These are phyloP conservation scores for Spironucleus salmonicida DNA, from an alignment of 208 protist species.

Conservation along the genomic window DNA sequence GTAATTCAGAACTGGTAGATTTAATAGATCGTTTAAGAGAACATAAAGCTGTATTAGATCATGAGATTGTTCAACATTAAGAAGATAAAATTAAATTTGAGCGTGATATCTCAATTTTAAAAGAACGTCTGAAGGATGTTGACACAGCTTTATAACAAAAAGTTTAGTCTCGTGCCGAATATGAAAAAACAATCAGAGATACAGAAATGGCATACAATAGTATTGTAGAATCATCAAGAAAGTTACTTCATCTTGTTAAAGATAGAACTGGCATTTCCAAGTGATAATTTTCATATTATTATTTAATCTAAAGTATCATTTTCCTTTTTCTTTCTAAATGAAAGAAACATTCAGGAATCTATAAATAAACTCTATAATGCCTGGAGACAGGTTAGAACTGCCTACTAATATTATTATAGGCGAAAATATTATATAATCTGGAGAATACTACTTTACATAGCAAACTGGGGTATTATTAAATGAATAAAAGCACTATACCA, in stretches of 20 bases:
- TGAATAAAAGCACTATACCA: too few relatives aligned
- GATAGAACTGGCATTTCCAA: conserved; percentile 24
- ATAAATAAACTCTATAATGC: too few relatives aligned
- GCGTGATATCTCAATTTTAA: neutral
- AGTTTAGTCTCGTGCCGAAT: conserved; percentile 1
- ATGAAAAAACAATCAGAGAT: conserved; percentile 12
- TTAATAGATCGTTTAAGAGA: neutral
- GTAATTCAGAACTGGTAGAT: neutral
- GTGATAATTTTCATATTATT: too few relatives aligned
- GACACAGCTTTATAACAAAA: conserved; percentile 2
- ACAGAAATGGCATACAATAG: conserved; percentile 19
- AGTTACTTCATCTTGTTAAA: neutral
- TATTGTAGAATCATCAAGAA: conserved; percentile 6
- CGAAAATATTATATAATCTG: too few relatives aligned
- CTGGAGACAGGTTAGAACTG: too few relatives aligned
- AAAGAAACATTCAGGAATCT: too few relatives aligned
- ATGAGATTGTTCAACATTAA: neutral
- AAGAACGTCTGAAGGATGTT: neutral
- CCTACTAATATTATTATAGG: too few relatives aligned
- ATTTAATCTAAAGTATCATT: too few relatives aligned
- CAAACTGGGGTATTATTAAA: too few relatives aligned
- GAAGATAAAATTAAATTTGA: conserved; percentile 13
- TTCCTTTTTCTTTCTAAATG: too few relatives aligned
- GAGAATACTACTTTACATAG: too few relatives aligned
- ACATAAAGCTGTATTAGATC: neutral